A percentile compares a stretch with the other conserved stretches of the same genome.
These are phyloP conservation scores for Wickerhamiella siamensis DNA, from an alignment of 805 yeast genomes.

Conservation along the genomic window DNA sequence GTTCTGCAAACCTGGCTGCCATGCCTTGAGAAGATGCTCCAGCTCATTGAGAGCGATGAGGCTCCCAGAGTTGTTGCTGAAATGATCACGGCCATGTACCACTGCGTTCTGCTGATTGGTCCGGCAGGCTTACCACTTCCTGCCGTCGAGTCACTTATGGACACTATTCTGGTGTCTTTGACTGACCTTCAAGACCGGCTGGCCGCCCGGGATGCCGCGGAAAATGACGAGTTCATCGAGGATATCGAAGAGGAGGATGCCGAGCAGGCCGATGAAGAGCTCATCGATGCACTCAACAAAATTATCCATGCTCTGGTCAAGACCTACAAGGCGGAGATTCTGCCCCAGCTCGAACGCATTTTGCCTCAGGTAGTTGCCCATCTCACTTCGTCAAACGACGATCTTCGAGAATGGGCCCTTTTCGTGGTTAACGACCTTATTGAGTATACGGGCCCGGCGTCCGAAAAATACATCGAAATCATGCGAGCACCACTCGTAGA, in stretches of 20 bases:
- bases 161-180: conserved; percentile 43
- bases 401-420: conserved; percentile 61
- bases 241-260: conserved; percentile 73
- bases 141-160: conserved; percentile 39
- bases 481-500: conserved; percentile 54
- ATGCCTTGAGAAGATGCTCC: conserved; percentile 51
- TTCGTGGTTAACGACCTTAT: conserved; percentile 68
- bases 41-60: conserved; percentile 61
- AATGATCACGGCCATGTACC: conserved; percentile 57
- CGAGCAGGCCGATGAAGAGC: conserved; percentile 78
- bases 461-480: conserved; percentile 47
- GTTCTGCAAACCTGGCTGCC: conserved; percentile 58
- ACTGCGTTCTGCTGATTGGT: conserved; percentile 55
- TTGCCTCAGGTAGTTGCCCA: conserved; percentile 53
- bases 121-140: conserved; percentile 37
- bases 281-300: conserved; percentile 72
- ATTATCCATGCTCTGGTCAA: conserved; percentile 59
- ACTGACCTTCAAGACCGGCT: conserved; percentile 62
- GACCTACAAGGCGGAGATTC: conserved; percentile 40
- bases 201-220: conserved; percentile 29
- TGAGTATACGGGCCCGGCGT: conserved; percentile 61
- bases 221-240: conserved; percentile 65
- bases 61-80: conserved; percentile 69
- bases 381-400: conserved; percentile 34
- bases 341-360: conserved; percentile 45